Evolutionary conservation across 129 eudicot species (phyloP), one percentile per base, ranked within the genome.

Genomic region (Pittosporum tobira): DNA sequence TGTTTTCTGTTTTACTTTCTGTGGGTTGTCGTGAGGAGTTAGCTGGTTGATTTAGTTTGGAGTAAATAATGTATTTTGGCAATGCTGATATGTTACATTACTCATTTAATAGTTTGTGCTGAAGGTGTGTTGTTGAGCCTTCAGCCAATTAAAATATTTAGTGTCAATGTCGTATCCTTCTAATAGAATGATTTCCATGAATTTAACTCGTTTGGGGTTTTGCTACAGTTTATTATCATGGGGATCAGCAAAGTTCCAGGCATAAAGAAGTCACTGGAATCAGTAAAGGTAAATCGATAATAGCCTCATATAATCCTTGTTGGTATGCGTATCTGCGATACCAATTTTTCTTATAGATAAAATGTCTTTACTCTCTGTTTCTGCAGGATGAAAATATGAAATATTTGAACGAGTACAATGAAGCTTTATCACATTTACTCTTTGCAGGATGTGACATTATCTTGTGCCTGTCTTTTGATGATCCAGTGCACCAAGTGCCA

Each of bases 361-460:
- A 34, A 34, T 34, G 40, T 34, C n/a, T n/a, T n/a, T 34, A 12
- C 27, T 4, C 38, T 24, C 48, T 49, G 30, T 26, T 52, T 25
- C 13, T 55, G 61, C 88, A 82, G 89, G 84, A 68, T 56, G 74
- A 62, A 52, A 75, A 75, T 58, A 65, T 78, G 77, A 78, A 67
- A 59, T 74, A 74, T 63, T 18, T 78, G 4, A 61, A 74, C 50
- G 59, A 78, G 47, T 82, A 74, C 31, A 77, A 82, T 68, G 84
- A 82, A 57, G 71, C 75, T 60, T 65, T 78, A 44, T 50, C 76
- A 27, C 89, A 82, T 62, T 59, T 82, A 65, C 50, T 82, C 51
- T 44, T 78, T 70, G 80, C 81, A 20, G 89, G 84, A 48, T 74
- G 65, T 61, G 84, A 82, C 64, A 75, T 82, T 37, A 74, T 82